These are phyloP conservation scores for Hydnum rufescens DNA, from an alignment of 768 basidiomycete genomes.

Conservation along the genomic window DNA sequence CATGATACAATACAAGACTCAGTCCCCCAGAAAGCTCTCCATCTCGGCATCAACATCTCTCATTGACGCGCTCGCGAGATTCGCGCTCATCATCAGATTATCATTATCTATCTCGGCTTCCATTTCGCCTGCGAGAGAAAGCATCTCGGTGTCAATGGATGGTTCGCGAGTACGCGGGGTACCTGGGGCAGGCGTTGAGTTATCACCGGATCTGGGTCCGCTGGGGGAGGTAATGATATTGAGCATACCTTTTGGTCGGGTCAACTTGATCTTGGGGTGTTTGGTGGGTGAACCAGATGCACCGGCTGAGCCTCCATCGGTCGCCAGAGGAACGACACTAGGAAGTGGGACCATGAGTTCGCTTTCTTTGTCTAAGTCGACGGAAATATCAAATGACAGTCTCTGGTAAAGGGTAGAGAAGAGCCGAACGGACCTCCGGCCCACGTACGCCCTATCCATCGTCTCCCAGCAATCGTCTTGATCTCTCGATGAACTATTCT, in stretches of 20 bases:
- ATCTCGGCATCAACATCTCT: not conserved
- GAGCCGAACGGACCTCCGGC: not conserved
- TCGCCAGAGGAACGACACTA: not conserved
- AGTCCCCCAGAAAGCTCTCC: not conserved
- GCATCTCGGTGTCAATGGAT: slow-evolving; percentile 1
- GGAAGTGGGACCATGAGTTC: not conserved
- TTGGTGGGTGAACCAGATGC: not conserved
- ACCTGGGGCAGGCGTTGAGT: not conserved
- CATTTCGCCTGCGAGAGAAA: not conserved
- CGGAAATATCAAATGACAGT: not conserved
- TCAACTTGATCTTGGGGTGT: not conserved
- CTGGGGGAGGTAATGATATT: not conserved
- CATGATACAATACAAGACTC: too few relatives aligned
- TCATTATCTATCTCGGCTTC: not conserved
- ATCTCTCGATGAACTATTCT: not conserved
- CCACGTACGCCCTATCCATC: not conserved
- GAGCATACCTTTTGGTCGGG: not conserved
- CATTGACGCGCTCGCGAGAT: not conserved
- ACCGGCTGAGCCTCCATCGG: not conserved
- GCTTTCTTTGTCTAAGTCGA: not conserved
- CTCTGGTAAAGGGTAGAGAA: not conserved
- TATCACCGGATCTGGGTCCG: not conserved
- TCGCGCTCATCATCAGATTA: not conserved
- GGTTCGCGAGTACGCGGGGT: not conserved
- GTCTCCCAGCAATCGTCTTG: not conserved